Base-by-base conservation (phyloP, 331 rosid species). In the Phaseolus coccineus region DNA sequence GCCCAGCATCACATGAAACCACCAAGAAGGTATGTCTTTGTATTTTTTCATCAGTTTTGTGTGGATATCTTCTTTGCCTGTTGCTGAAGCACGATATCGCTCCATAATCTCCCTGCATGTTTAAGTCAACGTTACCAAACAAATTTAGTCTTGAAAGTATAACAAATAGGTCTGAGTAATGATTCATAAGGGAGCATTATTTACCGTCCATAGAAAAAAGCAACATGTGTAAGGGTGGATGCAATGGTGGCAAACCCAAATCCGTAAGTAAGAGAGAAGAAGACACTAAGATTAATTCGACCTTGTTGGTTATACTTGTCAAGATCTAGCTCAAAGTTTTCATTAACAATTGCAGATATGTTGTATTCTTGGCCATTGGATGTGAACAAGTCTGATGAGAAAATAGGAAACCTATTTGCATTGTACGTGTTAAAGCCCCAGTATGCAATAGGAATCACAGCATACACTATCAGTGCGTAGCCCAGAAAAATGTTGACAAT, bases 241-340 rank as follows among this genome's bases (percentile, higher is more conserved):
- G 92, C 87, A 2, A 92, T 83, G 69, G 92, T 82, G 81, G 92
- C 97, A 46, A 92, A 92, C 24, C 97, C 94, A 81, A 89, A 89
- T 1, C 94, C 96, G 63, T 89, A 89, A 51, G 80, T 77, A 71
- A 90, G 87, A 59, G 96, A 76, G 4, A 92, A 90, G 35, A 92
- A 88, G 48, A 70, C 75, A 30, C 97, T 88, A 0, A 92, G 70
- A 63, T 88, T 77, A 68, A 92, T 86, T 53, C 79, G 44, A 22
- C 97, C 97, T 72, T 86, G 92, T 48, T 88, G 73, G 0, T 78
- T 50, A 47, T 92, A 92, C 79, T 77, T 74, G 0, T 59, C 68
- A 42, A 67, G 0, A 81, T 90, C 89, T 0, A 92, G 13, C 86
- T 92, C 84, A 59, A 92, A 90, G 63, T 87, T 70, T 24, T 89